These are phyloP conservation scores for Phylloboletellus chloephorus DNA, from an alignment of 1,284 basidiomycete genomes.

Conservation along the genomic window DNA sequence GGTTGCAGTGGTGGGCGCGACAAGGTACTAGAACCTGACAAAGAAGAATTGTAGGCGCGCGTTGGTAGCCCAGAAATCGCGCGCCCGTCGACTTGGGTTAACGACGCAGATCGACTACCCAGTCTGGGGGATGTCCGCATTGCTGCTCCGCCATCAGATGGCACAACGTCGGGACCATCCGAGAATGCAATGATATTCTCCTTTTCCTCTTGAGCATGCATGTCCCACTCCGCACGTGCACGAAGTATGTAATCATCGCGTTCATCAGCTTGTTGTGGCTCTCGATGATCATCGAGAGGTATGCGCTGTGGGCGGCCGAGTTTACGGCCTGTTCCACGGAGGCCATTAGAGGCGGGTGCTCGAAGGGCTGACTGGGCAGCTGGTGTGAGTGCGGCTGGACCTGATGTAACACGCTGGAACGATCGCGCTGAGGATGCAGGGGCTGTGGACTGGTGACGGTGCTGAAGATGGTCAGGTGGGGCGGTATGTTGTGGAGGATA, in stretches of 20 bases:
- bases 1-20: slow-evolving; percentile 29
- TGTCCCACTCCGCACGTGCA: slow-evolving; percentile 28
- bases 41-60: slow-evolving; percentile 28
- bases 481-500: slow-evolving; percentile 29
- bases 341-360: slow-evolving; percentile 28
- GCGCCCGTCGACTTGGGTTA: slow-evolving; percentile 33
- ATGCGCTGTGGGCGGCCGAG: slow-evolving; percentile 38
- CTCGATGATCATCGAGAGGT: slow-evolving; percentile 37
- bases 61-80: slow-evolving; percentile 31
- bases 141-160: slow-evolving; percentile 22
- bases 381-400: slow-evolving; percentile 40
- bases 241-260: slow-evolving; percentile 29
- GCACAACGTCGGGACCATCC: slow-evolving; percentile 23
- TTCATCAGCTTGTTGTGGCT: slow-evolving; percentile 37
- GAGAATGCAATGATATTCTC: slow-evolving; percentile 27
- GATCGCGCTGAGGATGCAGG: slow-evolving; percentile 35
- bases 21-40: slow-evolving; percentile 18
- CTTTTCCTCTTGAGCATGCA: slow-evolving; percentile 27
- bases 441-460: slow-evolving; percentile 20
- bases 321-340: slow-evolving; percentile 34
- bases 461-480: slow-evolving; percentile 22
- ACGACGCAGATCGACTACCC: slow-evolving; percentile 28
- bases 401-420: slow-evolving; percentile 60
- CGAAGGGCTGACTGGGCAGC: slow-evolving; percentile 24
- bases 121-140: slow-evolving; percentile 26